Evolutionary conservation across 139 green algal species (phyloP).

Genomic region (Chlorella sp.): DNA sequence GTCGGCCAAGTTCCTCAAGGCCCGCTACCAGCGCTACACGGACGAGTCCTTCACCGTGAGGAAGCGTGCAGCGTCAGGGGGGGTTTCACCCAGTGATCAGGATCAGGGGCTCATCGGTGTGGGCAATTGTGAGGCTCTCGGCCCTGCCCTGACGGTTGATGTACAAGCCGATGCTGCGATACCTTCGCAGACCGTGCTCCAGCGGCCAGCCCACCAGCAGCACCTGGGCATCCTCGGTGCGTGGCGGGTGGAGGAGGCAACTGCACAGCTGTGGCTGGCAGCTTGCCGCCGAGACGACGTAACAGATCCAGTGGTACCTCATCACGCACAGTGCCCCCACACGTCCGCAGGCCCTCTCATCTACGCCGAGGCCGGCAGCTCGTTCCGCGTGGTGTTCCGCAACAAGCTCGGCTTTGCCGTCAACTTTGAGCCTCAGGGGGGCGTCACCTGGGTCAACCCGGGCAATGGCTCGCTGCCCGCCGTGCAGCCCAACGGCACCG

Average conservation of each 20-base stretch:
- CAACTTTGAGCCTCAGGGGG: constrained; percentile 38
- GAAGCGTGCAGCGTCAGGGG: background rate
- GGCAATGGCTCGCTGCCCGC: background rate
- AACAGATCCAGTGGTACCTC: too few species aligned
- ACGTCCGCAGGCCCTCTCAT: constrained; percentile 33
- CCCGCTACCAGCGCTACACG: background rate
- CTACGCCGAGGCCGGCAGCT: constrained; percentile 41
- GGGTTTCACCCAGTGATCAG: background rate
- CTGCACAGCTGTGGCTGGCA: background rate
- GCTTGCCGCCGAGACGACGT: too few species aligned
- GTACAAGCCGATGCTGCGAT: background rate
- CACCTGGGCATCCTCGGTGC: background rate
- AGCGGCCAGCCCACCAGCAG: background rate
- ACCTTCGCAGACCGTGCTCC: background rate
- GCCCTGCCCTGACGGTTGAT: background rate
- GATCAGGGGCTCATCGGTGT: background rate
- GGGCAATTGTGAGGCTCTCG: background rate
- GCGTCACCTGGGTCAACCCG: background rate
- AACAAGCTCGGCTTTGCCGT: constrained; percentile 38
- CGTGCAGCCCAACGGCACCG: background rate
- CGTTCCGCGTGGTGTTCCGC: constrained; percentile 28
- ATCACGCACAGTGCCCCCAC: too few species aligned
- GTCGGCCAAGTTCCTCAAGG: background rate
- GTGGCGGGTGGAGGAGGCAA: background rate
- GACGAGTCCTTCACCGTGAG: background rate